A percentile compares a stretch with the other conserved stretches of the same genome.
Conservation (phyloP, 257 asterid genomes). For the Solanum habrochaites region DNA sequence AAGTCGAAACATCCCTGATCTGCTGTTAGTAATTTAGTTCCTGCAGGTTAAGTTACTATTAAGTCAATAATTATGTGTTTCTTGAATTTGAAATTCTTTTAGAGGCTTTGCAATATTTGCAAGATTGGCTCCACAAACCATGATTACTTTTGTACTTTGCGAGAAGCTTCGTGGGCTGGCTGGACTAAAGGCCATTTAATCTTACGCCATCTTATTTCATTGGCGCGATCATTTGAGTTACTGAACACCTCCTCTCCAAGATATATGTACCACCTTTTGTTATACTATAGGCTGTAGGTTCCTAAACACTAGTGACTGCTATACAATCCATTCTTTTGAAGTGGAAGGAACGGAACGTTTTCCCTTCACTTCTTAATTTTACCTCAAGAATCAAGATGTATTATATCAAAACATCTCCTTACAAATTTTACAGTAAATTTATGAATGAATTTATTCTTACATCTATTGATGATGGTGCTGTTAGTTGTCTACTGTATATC, state of each 20-base stretch:
- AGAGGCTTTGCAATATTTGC: constrained; percentile 85
- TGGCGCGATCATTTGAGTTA: not conserved
- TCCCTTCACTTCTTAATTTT: not conserved
- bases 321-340: not conserved
- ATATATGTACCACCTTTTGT: not conserved
- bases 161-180: constrained; percentile 80
- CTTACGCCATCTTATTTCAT: not conserved
- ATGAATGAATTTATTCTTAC: not conserved
- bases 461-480: not conserved
- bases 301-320: not conserved
- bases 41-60: not conserved
- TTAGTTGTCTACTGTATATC: not conserved
- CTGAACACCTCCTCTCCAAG: not conserved
- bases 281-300: not conserved
- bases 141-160: constrained; percentile 73
- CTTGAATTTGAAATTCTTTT: constrained; percentile 1
- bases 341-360: not conserved
- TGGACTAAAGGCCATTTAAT: constrained; percentile 69
- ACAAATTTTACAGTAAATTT: not conserved
- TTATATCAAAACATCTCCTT: not conserved
- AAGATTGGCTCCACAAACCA: constrained; percentile 91
- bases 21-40: not conserved
- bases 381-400: not conserved
- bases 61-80: not conserved
- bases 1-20: constrained; percentile 12